These are phyloP conservation scores for Davidsoniella eucalypti DNA, from an alignment of 2,329 filamentous ascomycete genomes.

Conservation along the genomic window DNA sequence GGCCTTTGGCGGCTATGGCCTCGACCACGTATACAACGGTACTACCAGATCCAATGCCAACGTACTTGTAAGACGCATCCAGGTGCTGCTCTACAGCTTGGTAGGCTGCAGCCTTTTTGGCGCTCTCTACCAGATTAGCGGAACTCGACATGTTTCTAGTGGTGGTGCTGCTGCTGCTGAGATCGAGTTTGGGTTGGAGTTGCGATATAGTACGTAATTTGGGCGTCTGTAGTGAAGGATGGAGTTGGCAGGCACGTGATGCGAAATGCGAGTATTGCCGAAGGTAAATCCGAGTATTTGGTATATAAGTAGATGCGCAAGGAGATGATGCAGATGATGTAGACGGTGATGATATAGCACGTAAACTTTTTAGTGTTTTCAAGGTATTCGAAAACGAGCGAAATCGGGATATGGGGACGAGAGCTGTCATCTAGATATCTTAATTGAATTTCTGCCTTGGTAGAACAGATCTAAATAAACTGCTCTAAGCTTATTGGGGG, in stretches of 20 bases:
- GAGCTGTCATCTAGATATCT: too few species aligned
- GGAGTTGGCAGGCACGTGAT: not conserved
- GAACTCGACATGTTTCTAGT: conserved; percentile 21
- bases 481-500: not conserved
- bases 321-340: too few species aligned
- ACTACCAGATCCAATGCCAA: conserved; percentile 69
- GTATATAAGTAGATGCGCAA: not conserved
- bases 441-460: too few species aligned
- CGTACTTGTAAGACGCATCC: conserved; percentile 39
- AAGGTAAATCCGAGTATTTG: not conserved
- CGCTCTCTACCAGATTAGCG: conserved; percentile 42
- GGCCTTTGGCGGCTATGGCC: conserved; percentile 50
- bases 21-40: conserved; percentile 77
- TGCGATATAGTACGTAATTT: too few species aligned
- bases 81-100: conserved; percentile 62
- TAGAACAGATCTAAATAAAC: too few species aligned
- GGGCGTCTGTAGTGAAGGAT: too few species aligned
- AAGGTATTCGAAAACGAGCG: too few species aligned
- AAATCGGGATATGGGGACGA: too few species aligned
- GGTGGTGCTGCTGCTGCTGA: not conserved
- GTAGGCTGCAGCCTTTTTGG: conserved; percentile 60
- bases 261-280: not conserved
- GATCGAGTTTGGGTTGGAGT: not conserved
- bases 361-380: too few species aligned
- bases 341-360: too few species aligned